phyloP scores from a whole-genome alignment of 169 alveolate genomes.

The Plasmodium knowlesi region DNA sequence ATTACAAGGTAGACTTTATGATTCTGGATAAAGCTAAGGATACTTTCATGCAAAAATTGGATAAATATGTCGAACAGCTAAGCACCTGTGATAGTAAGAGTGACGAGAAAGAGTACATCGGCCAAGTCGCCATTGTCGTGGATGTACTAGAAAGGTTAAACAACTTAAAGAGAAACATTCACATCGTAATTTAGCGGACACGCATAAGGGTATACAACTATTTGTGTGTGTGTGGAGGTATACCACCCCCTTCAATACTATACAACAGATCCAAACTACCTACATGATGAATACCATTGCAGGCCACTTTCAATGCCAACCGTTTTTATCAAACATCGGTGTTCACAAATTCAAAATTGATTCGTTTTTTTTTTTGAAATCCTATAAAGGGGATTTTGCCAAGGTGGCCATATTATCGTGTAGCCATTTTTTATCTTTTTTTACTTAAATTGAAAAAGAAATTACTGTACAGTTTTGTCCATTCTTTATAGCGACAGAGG shows the following conservation, averaged over 20 bases:
- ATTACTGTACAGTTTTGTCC: background rate
- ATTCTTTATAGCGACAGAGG: background rate
- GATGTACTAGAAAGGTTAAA: conserved; percentile 38
- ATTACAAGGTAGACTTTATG: conserved; percentile 23
- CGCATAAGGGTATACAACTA: background rate
- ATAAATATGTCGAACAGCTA: conserved; percentile 15
- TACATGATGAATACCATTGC: background rate
- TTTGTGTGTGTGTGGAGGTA: background rate
- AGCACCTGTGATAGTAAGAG: background rate
- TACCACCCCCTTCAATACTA: background rate
- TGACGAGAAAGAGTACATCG: conserved; percentile 31
- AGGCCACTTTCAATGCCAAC: background rate
- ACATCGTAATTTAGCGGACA: background rate
- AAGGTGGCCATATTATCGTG: background rate
- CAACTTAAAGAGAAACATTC: conserved; percentile 15
- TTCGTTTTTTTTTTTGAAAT: background rate
- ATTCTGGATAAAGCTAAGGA: conserved; percentile 42
- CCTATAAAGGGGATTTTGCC: background rate
- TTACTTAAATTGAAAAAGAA: background rate
- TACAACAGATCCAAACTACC: background rate
- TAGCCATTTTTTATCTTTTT: background rate
- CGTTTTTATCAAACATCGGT: background rate
- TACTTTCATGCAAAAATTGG: conserved; percentile 15
- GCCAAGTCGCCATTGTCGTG: background rate
- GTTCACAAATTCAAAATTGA: background rate